Conservation (phyloP, 2,329 filamentous ascomycete genomes). For the Stromatinia cepivora region DNA sequence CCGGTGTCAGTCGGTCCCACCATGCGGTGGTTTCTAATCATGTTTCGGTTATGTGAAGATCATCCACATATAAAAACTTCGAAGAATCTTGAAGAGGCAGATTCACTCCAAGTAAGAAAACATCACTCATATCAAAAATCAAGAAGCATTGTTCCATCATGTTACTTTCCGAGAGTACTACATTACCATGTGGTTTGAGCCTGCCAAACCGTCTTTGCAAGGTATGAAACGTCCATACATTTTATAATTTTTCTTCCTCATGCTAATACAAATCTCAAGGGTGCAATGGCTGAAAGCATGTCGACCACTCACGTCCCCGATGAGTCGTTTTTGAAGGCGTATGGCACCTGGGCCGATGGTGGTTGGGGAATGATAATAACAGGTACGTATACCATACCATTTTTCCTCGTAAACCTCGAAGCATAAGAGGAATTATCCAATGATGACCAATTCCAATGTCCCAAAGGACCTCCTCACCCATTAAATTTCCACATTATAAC, state of each 20-base stretch:
- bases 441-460: background rate
- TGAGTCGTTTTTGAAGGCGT: slow-evolving; percentile 47
- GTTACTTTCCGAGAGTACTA: slow-evolving; percentile 29
- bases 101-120: background rate
- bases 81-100: background rate
- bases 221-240: slow-evolving; percentile 24
- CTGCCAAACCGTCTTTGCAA: slow-evolving; percentile 56
- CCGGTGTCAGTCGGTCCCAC: background rate
- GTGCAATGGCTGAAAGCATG: slow-evolving; percentile 42
- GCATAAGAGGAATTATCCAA: background rate
- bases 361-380: slow-evolving; percentile 56
- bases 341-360: slow-evolving; percentile 54
- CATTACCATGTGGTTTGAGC: slow-evolving; percentile 52
- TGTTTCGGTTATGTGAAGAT: background rate
- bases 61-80: background rate
- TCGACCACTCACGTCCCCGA: slow-evolving; percentile 48
- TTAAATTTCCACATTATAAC: background rate
- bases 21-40: background rate
- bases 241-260: too few species aligned
- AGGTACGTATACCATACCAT: slow-evolving; percentile 32
- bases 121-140: background rate
- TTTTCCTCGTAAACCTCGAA: background rate
- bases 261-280: background rate
- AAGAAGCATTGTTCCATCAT: slow-evolving; percentile 17
- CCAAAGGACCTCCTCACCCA: too few species aligned